These are phyloP conservation scores for Vachellia pachyceras DNA, from an alignment of 306 rosid genomes.

Conservation along the genomic window DNA sequence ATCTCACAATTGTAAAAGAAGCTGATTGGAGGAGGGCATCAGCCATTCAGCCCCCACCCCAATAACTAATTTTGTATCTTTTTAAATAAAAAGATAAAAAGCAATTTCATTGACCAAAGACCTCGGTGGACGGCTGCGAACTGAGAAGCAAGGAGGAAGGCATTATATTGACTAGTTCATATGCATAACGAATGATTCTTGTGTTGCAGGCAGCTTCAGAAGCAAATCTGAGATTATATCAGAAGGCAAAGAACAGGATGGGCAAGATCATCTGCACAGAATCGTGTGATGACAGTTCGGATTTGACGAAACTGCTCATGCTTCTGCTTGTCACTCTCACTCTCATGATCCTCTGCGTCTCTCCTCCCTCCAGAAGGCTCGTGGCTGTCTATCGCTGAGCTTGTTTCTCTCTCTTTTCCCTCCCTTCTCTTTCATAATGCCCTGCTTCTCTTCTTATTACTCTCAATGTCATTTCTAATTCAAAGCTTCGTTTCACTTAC, in stretches of 20 bases:
- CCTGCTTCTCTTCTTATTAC: not conserved
- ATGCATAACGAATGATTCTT: too few species aligned
- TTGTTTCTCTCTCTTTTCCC: not conserved
- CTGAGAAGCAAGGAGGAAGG: too few species aligned
- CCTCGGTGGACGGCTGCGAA: too few species aligned
- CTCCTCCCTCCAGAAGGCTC: slow-evolving; percentile 42
- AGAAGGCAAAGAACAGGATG: slow-evolving; percentile 20
- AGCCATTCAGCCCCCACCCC: too few species aligned
- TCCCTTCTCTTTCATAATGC: not conserved
- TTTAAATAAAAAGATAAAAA: too few species aligned
- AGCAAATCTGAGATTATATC: too few species aligned
- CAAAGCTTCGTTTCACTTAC: not conserved
- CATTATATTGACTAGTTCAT: too few species aligned
- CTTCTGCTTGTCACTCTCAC: slow-evolving; percentile 42
- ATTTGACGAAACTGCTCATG: slow-evolving; percentile 39
- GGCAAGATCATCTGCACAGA: slow-evolving; percentile 43
- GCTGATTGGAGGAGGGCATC: too few species aligned
- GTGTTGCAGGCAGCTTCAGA: too few species aligned
- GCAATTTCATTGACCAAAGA: too few species aligned
- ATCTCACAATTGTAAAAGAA: too few species aligned
- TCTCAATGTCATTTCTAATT: not conserved
- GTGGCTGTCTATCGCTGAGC: slow-evolving; percentile 39
- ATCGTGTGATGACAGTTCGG: not conserved
- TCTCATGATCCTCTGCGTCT: slow-evolving; percentile 34
- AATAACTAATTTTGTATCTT: too few species aligned